A percentile compares a stretch with the other conserved stretches of the same genome.
phyloP scores from a whole-genome alignment of 495 filamentous ascomycete species.

The Penicillium ochrochloron region DNA sequence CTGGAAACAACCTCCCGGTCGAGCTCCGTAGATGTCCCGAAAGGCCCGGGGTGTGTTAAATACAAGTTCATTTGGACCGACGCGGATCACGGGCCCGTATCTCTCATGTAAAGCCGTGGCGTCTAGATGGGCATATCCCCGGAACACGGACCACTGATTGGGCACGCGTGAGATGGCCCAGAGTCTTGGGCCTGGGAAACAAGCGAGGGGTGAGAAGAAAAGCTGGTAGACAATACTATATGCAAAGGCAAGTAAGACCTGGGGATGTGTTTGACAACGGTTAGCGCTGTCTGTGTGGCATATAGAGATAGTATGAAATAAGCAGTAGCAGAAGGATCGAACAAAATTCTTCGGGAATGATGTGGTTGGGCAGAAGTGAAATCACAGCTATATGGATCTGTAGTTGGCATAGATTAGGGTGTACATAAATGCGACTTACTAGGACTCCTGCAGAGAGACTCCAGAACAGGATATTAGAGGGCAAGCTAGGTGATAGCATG shows the following conservation, averaged over 20 bases:
- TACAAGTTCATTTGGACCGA: conserved; percentile 59
- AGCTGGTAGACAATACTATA: conserved; percentile 48
- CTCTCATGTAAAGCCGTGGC: conserved; percentile 35
- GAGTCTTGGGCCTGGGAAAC: conserved; percentile 55
- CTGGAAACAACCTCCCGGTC: conserved; percentile 38
- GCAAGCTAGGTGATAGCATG: conserved; percentile 19
- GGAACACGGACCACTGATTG: conserved; percentile 30
- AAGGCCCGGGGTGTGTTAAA: conserved; percentile 59
- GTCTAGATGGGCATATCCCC: conserved; percentile 30
- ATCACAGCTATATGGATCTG: conserved; percentile 17
- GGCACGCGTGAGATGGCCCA: conserved; percentile 49
- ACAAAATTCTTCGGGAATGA: background rate
- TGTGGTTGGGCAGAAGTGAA: background rate
- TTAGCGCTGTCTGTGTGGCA: conserved; percentile 10
- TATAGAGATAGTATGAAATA: conserved; percentile 3
- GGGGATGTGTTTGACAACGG: background rate
- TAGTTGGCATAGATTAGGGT: conserved; percentile 20
- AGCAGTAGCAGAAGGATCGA: background rate
- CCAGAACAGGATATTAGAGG: conserved; percentile 22
- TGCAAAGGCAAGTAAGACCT: conserved; percentile 23
- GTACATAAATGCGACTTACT: conserved; percentile 33
- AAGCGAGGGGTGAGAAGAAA: conserved; percentile 53
- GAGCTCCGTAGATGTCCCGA: conserved; percentile 61
- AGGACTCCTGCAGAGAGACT: conserved; percentile 24
- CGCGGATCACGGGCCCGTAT: conserved; percentile 57